Conservation (phyloP, 164 flowering plant species). For the Magnolia officinalis region DNA sequence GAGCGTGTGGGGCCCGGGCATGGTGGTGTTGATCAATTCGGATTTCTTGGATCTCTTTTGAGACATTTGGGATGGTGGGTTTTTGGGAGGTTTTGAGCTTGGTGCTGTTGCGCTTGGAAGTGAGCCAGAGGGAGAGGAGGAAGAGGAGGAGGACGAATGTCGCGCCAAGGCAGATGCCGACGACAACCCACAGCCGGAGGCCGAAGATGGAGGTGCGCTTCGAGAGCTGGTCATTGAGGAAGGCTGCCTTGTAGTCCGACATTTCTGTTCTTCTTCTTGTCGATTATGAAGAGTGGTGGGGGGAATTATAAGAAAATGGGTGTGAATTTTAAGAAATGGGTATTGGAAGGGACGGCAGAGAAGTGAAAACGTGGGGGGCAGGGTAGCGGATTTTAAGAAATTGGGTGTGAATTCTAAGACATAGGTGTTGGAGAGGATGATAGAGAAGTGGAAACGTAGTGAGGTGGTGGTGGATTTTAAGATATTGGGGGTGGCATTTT, state of each 20-base stretch:
- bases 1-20: slow-evolving; percentile 10
- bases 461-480: neutral
- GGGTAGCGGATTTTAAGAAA: neutral
- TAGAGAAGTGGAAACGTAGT: neutral
- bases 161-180: slow-evolving; percentile 71
- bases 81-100: slow-evolving; percentile 19
- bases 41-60: slow-evolving; percentile 61
- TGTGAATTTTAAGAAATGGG: neutral
- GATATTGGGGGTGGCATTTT: neutral
- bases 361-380: neutral
- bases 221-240: slow-evolving; percentile 61
- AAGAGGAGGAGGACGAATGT: slow-evolving; percentile 65
- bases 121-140: slow-evolving; percentile 65
- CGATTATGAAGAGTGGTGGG: neutral
- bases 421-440: neutral
- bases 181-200: slow-evolving; percentile 62
- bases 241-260: slow-evolving; percentile 37
- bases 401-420: neutral
- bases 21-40: slow-evolving; percentile 29
- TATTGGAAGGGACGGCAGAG: too few relatives aligned
- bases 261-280: slow-evolving; percentile 21
- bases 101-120: slow-evolving; percentile 22
- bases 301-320: neutral
- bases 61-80: slow-evolving; percentile 44
- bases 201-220: slow-evolving; percentile 69